These are phyloP conservation scores for Hordeum vulgare DNA, from an alignment of 176 grass and related monocot genomes.

Conservation along the genomic window MorexV3_pseudomolecules_assembly NC_058519.1:164789301-164789800, in stretches of 20 bases:
- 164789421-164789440: background rate
- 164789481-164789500: background rate
- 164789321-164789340: background rate
- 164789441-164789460: background rate
- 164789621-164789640: background rate
- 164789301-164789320: background rate
- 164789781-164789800: background rate
- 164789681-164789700: background rate
- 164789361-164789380: background rate
- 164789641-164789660: background rate
- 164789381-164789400: background rate
- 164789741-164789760: background rate
- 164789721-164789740: constrained; percentile 1
- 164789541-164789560: background rate
- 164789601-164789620: background rate
- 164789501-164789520: background rate
- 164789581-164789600: background rate
- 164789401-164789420: background rate
- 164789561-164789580: background rate
- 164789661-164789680: background rate
- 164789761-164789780: constrained; percentile 12
- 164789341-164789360: background rate
- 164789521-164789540: background rate
- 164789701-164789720: background rate
- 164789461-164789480: background rate